These are phyloP conservation scores for Capronia americana DNA, from an alignment of 2,329 filamentous ascomycete species.

Conservation along the genomic window DNA sequence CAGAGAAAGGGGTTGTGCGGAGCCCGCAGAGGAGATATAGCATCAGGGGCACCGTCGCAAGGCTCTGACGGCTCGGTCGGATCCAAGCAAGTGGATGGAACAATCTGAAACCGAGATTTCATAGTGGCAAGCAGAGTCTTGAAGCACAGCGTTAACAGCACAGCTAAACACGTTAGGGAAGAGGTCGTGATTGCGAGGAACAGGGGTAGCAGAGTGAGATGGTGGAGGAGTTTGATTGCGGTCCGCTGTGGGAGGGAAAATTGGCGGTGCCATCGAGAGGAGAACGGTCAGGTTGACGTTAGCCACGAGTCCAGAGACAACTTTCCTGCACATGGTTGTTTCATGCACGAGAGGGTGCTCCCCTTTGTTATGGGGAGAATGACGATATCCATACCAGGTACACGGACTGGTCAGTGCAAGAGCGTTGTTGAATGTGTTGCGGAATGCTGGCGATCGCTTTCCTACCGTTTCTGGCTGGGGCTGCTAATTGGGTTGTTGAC, in stretches of 20 bases:
- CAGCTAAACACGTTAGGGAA: slow-evolving; percentile 19
- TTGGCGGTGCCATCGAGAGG: slow-evolving; percentile 4
- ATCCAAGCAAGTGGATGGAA: slow-evolving; percentile 15
- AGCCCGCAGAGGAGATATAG: background rate
- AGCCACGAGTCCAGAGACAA: background rate
- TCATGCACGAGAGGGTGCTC: background rate
- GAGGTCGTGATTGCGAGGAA: slow-evolving; percentile 21
- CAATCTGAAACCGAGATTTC: slow-evolving; percentile 32
- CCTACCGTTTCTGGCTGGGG: background rate
- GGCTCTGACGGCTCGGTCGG: slow-evolving; percentile 27
- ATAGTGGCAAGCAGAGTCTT: slow-evolving; percentile 23
- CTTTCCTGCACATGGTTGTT: background rate
- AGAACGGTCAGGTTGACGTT: background rate
- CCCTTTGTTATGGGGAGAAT: background rate
- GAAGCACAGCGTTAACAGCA: slow-evolving; percentile 14
- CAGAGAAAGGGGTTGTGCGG: slow-evolving; percentile 15
- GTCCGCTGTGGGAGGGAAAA: slow-evolving; percentile 21
- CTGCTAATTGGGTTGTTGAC: slow-evolving; percentile 20
- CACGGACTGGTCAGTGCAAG: background rate
- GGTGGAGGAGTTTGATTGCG: slow-evolving; percentile 34
- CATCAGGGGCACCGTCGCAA: slow-evolving; percentile 23
- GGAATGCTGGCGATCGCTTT: background rate
- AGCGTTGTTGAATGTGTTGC: slow-evolving; percentile 1
- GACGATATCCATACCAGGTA: background rate
- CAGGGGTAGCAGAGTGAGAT: slow-evolving; percentile 25